Evolutionary conservation across 2,329 filamentous ascomycete species (phyloP).

Genomic region (Paraconiothyrium brasiliense): DNA sequence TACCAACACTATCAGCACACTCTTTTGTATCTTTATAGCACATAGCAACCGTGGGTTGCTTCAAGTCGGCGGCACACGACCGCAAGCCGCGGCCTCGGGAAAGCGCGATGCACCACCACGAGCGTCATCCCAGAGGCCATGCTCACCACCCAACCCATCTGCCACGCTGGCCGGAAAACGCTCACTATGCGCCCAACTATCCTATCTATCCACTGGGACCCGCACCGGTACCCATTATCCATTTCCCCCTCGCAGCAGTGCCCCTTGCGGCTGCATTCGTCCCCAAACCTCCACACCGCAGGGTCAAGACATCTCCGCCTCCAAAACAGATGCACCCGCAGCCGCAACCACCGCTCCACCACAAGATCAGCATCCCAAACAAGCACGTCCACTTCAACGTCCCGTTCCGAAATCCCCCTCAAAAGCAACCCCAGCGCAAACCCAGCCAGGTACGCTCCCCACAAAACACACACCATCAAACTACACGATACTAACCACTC

Average conservation of each 20-base stretch:
- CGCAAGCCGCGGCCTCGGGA: background rate
- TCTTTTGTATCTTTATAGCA: background rate
- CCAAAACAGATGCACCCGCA: background rate
- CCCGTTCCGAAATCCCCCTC: background rate
- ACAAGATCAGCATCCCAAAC: conserved; percentile 1
- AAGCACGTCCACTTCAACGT: conserved; percentile 19
- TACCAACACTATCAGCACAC: background rate
- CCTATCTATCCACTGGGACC: background rate
- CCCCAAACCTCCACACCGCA: background rate
- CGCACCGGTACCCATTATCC: background rate
- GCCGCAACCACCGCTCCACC: background rate
- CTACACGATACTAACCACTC: background rate
- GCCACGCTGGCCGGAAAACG: background rate
- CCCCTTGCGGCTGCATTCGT: background rate
- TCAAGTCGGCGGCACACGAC: conserved; percentile 2
- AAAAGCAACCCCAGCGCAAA: conserved; percentile 5
- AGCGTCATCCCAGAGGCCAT: background rate
- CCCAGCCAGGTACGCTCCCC: background rate
- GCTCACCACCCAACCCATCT: background rate
- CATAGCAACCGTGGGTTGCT: conserved; percentile 1
- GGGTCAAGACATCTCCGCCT: background rate
- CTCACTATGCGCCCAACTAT: conserved; percentile 9
- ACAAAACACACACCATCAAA: background rate
- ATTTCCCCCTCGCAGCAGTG: background rate
- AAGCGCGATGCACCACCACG: conserved; percentile 2